Evolutionary conservation across 2,329 filamentous ascomycete genomes (phyloP).

Genomic region (Aquanectria penicillioides): DNA sequence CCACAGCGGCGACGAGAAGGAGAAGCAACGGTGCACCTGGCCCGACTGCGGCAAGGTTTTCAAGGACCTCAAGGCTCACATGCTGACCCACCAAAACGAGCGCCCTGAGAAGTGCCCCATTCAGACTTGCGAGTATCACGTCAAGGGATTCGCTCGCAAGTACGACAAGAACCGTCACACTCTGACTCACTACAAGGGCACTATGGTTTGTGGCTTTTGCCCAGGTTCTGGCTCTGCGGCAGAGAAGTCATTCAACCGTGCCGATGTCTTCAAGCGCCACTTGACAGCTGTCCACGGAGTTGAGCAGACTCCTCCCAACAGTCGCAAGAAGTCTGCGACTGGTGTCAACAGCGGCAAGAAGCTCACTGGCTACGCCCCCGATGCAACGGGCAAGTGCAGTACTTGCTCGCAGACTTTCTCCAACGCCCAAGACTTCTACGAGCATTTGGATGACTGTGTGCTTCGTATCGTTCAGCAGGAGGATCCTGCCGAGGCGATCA

Average conservation of each 20-base stretch:
- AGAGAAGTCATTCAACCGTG: constrained; percentile 95
- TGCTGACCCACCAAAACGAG: constrained; percentile 92
- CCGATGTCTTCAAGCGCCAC: constrained; percentile 95
- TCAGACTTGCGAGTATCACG: constrained; percentile 88
- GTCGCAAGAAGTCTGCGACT: constrained; percentile 74
- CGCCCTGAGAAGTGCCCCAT: constrained; percentile 95
- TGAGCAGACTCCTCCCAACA: constrained; percentile 92
- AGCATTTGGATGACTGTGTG: constrained; percentile 87
- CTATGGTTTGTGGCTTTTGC: constrained; percentile 96
- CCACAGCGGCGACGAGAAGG: constrained; percentile 73
- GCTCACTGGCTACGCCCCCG: constrained; percentile 75
- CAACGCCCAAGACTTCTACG: constrained; percentile 97
- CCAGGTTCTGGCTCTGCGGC: constrained; percentile 87
- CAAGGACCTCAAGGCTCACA: constrained; percentile 93
- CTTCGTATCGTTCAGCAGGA: constrained; percentile 77
- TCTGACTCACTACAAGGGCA: constrained; percentile 95
- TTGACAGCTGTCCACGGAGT: constrained; percentile 90
- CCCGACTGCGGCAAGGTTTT: constrained; percentile 86
- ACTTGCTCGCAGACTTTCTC: constrained; percentile 91
- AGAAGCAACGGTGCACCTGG: constrained; percentile 80
- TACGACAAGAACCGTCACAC: constrained; percentile 98
- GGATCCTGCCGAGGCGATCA: constrained; percentile 75
- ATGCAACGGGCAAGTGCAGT: constrained; percentile 92
- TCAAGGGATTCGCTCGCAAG: constrained; percentile 92
- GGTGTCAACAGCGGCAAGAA: constrained; percentile 65